Evolutionary conservation across 1,284 basidiomycete genomes (phyloP), one percentile per base, ranked within the genome.

Genomic region (Malassezia pachydermatis): DNA sequence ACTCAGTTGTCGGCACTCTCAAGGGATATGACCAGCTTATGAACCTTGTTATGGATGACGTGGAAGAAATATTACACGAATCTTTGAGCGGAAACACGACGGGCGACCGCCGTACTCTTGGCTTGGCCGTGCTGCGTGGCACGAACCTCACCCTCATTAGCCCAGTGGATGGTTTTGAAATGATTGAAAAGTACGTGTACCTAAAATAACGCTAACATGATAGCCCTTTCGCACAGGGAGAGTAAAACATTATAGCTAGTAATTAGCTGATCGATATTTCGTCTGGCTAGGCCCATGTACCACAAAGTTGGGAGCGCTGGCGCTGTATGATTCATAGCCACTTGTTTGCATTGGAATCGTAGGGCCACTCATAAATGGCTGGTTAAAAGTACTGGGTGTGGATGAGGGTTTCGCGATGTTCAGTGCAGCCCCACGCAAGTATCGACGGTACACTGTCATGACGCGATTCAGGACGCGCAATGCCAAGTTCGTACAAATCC

Each of bases 21-120:
- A 98, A 98, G 74, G 92, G 92, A 11, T 96, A 83, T 68, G 94
- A 98, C 74, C 90, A 96, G 67, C 78, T 98, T 35, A 80, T 98
- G 63, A 98, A 98, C 73, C 81, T 98, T 48, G 92, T 92, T 41
- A 79, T 92, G 47, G 88, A 90, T 73, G 83, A 89, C 48, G 86
- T 90, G 4, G 78, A 82, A 62, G 88, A 90, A 72, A 76, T 80
- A 20, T 48, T 87, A 7, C 44, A 60, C 11, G 65, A 69, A 22
- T 59, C 63, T 1, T 58, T 55, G 34, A 52, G 48, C 7, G 65
- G 64, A 2, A 48, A 65, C 11, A 44, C 54, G 2, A 67, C 57
- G 2, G 59, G 54, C 19, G 52, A 66, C 57, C 60, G 54, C 27
- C 56, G 68, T 2, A 34, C 52, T 4, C 47, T 71, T n/a, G 68